Base-by-base conservation (phyloP, 169 alveolate species). In the Eimeria maxima region DNA sequence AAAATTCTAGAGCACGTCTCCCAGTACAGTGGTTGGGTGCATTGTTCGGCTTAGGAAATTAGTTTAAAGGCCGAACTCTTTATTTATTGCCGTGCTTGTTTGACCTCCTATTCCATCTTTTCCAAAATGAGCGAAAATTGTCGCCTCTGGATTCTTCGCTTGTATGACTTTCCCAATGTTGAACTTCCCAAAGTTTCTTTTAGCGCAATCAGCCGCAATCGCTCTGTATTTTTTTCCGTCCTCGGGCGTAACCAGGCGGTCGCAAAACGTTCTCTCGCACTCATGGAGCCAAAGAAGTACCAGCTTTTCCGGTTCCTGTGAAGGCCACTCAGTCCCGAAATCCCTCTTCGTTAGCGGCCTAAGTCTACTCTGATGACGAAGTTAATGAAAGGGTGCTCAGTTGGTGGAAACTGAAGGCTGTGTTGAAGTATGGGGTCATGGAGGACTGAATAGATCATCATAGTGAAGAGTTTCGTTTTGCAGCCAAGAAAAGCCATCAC, bases 281-380 rank as follows among this genome's bases (percentile, higher is more conserved):
- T 99, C 99, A 96, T 99, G 99, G 87, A 99, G 97, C 99, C 99
- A 99, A 83, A 99, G 96, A 95, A 98, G 98, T 63, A 99, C 98
- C 80, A 98, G 96, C 96, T 98, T 98, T 96, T 98, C 99, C 38
- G 99, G 99, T 45, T 98, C 99, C 95, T 98, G 97, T 57, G 67
- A 78, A 24, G 74, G 73, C 33, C 24, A n/a, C 22, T 24, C 63
- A 44, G 27, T 63, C 63, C 81, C 24, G 80, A 29, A 29, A 69
- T 13, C 45, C 11, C 80, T 11, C 14, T 69, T 27, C 80, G 6
- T 69, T 29, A 24, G 22, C 80, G 14, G 44, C 42, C 27, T 67
- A 33, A 27, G n/a, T 2, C 13, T 29, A 33, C 42, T 27, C n/a
- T 33, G 47, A 10, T 16, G 0, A 69, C 50, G 22, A 4, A 2